Evolutionary conservation across 148 eudicot genomes (phyloP).

Genomic region (Fagopyrum tataricum): DNA sequence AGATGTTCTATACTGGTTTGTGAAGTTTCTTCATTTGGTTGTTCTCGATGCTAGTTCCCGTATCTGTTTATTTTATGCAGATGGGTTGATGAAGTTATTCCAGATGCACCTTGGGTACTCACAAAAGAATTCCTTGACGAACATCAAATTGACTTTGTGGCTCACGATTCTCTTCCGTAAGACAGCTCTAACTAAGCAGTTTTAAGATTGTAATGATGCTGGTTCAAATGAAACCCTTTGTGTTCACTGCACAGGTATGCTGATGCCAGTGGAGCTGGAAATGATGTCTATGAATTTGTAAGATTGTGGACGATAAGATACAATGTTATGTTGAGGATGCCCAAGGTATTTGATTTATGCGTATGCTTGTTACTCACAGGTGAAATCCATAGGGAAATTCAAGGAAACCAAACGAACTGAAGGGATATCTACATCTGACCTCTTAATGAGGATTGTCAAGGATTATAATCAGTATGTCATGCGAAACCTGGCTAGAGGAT

Average conservation of each 20-base stretch:
- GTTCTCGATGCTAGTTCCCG: background rate
- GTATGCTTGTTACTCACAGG: slow-evolving; percentile 23
- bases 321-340: background rate
- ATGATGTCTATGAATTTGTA: slow-evolving; percentile 76
- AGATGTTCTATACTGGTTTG: background rate
- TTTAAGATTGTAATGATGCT: background rate
- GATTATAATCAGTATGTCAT: slow-evolving; percentile 74
- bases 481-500: slow-evolving; percentile 77
- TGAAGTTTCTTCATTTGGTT: background rate
- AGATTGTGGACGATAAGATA: slow-evolving; percentile 18
- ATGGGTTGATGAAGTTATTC: slow-evolving; percentile 85
- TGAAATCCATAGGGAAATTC: slow-evolving; percentile 55
- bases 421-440: slow-evolving; percentile 77
- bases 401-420: slow-evolving; percentile 68
- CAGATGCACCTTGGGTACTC: slow-evolving; percentile 78
- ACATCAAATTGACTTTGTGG: slow-evolving; percentile 64
- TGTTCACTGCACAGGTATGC: slow-evolving; percentile 41
- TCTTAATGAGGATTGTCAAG: slow-evolving; percentile 71
- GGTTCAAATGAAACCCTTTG: background rate
- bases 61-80: slow-evolving; percentile 22
- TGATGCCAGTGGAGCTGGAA: slow-evolving; percentile 68
- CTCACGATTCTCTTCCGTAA: slow-evolving; percentile 80
- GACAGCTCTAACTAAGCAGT: slow-evolving; percentile 11
- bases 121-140: slow-evolving; percentile 55
- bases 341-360: background rate